Base-by-base conservation (phyloP, 2,329 filamentous ascomycete genomes). In the Sporothrix pseudoabietina region DNA sequence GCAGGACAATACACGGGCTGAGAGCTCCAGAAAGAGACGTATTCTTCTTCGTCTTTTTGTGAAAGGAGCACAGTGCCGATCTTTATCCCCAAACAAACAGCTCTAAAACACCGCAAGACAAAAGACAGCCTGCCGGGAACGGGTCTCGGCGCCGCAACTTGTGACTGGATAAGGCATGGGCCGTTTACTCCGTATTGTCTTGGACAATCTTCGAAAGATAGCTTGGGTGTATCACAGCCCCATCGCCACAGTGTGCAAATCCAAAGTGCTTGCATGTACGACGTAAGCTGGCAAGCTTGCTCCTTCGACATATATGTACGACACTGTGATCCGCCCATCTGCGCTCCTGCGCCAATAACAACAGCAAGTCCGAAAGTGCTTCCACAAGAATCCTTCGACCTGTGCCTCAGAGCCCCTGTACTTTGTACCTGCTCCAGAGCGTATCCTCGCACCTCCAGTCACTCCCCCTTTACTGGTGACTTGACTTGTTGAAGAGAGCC, bases 111-210 rank as follows among this genome's bases (percentile, higher is more conserved):
- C 32, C 32, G 3, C 32, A 22, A 63, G 54, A 66, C 19, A 30
- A 22, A 66, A n/a, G n/a, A 26, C 32, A 52, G 65, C 14, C 65
- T 68, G 44, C 16, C 44, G 16, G 65, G 44, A 54, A n/a, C 65
- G 47, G 65, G 65, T 54, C 65, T 69, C 44, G 68, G 32, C 47
- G 68, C 47, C 68, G 47, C 68, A 69, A 69, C 19, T 54, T 55
- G 32, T 41, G 32, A 55, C 47, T 54, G 49, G 49, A 47, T 66
- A n/a, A 30, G 61, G 22, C 9, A 22, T 47, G 39, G 61, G 55
- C 55, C 55, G 30, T 59, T 59, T 35, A n/a, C n/a, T n/a, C n/a
- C n/a, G n/a, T n/a, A 35, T 35, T 39, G 55, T 35, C 30, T 59
- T 59, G n/a, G 39, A 30, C 14, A 44, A 19, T 49, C 44, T 49